Conservation (phyloP, 257 asterid genomes). For the Solanum habrochaites region DNA sequence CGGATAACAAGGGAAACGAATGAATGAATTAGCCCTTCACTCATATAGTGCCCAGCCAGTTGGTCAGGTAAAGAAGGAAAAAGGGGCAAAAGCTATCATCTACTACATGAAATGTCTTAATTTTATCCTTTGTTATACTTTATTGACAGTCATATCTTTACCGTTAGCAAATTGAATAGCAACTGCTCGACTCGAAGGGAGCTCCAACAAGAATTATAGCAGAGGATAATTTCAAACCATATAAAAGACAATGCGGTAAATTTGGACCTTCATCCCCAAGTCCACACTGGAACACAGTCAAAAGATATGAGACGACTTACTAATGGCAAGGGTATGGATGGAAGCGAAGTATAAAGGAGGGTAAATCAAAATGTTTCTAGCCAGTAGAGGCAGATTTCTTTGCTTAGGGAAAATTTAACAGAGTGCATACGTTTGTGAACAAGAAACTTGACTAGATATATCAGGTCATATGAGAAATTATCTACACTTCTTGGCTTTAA, state of each 20-base stretch:
- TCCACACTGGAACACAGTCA: background rate
- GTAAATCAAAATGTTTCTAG: background rate
- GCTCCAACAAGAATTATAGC: background rate
- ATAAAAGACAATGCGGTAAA: background rate
- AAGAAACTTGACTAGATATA: background rate
- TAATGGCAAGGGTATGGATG: background rate
- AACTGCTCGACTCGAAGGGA: background rate
- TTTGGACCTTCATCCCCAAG: background rate
- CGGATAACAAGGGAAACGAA: background rate
- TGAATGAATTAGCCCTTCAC: background rate
- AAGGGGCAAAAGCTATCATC: background rate
- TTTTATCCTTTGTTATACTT: background rate
- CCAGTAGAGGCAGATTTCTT: background rate
- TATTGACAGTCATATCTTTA: background rate
- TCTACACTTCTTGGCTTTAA: background rate
- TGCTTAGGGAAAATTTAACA: background rate
- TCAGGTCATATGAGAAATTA: background rate
- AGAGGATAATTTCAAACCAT: background rate
- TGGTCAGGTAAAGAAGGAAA: background rate
- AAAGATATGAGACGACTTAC: background rate
- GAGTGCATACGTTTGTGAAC: background rate
- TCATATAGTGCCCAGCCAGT: background rate
- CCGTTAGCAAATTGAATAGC: background rate
- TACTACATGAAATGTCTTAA: background rate
- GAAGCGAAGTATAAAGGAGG: background rate